Evolutionary conservation across 495 filamentous ascomycete genomes (phyloP).

Genomic region (Penicillium maclennaniae): DNA sequence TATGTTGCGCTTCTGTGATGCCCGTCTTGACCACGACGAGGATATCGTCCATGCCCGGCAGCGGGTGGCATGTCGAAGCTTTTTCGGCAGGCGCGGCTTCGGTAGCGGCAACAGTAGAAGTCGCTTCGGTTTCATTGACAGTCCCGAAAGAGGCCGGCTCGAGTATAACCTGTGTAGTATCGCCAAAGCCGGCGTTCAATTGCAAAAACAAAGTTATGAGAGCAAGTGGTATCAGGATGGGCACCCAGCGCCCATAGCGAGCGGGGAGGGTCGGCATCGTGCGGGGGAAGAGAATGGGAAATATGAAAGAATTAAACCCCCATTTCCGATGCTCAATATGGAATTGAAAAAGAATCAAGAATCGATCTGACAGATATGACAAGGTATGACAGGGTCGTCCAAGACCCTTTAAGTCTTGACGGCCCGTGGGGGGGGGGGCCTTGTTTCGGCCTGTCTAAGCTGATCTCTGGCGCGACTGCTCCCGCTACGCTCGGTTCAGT

Average conservation of each 20-base stretch:
- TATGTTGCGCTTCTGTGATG: constrained; percentile 43
- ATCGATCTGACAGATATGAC: not conserved
- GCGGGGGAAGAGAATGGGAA: not conserved
- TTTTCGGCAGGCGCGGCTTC: not conserved
- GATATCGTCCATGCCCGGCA: constrained; percentile 34
- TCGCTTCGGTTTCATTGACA: not conserved
- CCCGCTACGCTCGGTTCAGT: constrained; percentile 4
- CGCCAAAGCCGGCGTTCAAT: constrained; percentile 9
- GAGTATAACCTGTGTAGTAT: constrained; percentile 7
- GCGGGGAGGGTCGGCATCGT: constrained; percentile 20
- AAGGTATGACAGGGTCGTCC: not conserved
- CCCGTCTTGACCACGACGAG: constrained; percentile 48
- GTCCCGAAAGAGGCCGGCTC: constrained; percentile 1
- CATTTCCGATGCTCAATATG: not conserved
- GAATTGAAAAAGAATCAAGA: not conserved
- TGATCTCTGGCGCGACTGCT: not conserved
- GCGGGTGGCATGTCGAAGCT: constrained; percentile 21
- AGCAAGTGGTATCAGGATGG: constrained; percentile 10
- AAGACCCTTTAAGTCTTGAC: not conserved
- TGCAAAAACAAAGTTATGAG: constrained; percentile 19
- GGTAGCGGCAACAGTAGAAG: not conserved
- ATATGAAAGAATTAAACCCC: not conserved
- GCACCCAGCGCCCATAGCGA: constrained; percentile 27
- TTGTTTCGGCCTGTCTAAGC: constrained; percentile 3
- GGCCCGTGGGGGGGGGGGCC: constrained; percentile 1